Base-by-base conservation (phyloP, 768 basidiomycete species). In the Phaffia australis region DNA sequence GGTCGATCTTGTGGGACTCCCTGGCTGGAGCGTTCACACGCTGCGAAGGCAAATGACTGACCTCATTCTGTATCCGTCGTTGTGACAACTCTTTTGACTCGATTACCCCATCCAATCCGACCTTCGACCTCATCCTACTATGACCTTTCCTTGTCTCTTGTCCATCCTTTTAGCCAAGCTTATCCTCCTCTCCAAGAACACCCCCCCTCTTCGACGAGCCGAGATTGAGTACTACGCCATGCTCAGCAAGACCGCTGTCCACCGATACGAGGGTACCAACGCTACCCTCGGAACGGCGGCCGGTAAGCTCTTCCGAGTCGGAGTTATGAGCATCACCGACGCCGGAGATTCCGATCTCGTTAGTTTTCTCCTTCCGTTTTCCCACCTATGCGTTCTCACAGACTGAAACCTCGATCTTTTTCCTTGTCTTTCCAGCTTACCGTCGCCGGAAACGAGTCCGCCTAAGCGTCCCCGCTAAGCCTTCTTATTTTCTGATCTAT, bases 161-260 rank as follows among this genome's bases (percentile, higher is more conserved):
- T 57, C 19, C 21, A 30, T 19, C 51, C 48, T 61, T 64, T 42
- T 76, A 99, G 94, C 94, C 79, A 98, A 95, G 81, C 89, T 99
- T 72, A 87, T 99, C 76, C 81, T 99, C 78, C 95, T 99, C 76
- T 91, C 94, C 74, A 93, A 91, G 73, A 99, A 99, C 81, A 95
- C 92, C 81, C 95, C 95, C 66, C 95, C 95, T 70, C 85, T 99
- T 70, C 90, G 95, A 79, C 95, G 95, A 79, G 97, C 94, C 69
- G 95, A 99, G 83, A 83, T 99, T 68, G 95, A 99, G 82, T 99
- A 98, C 83, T 99, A 98, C 77, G 95, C 92, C 80, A 95, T 95
- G 93, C 83, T 99, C 77, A 95, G 92, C 72, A 99, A 99, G 83
- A 98, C 94, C 66, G 85, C 88, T 66, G 94, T 98, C 65, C 95